Conservation (phyloP, 352 stramenopile genomes). For the Nothophytophthora sp. region DNA sequence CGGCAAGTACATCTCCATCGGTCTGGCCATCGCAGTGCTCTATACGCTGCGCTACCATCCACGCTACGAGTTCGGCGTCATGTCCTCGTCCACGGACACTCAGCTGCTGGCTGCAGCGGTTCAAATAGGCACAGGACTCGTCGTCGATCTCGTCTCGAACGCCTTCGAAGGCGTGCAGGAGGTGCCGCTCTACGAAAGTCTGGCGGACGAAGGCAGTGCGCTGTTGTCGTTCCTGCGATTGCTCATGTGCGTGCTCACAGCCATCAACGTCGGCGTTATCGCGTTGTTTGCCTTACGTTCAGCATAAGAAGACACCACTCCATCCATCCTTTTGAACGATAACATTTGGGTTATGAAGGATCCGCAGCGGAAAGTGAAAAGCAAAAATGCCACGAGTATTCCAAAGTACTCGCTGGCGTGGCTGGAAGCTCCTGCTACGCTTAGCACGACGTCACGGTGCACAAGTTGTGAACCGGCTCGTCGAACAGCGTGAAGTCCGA, state of each 20-base stretch:
- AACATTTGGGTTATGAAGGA: too few relatives aligned
- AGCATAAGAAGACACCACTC: background rate
- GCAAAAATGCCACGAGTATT: too few relatives aligned
- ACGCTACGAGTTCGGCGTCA: slow-evolving; percentile 14
- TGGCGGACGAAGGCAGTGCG: slow-evolving; percentile 23
- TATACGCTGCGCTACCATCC: slow-evolving; percentile 22
- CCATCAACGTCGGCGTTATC: slow-evolving; percentile 28
- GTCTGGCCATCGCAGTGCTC: slow-evolving; percentile 20
- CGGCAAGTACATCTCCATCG: slow-evolving; percentile 47
- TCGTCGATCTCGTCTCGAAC: slow-evolving; percentile 32
- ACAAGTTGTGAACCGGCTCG: too few relatives aligned
- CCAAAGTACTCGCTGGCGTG: too few relatives aligned
- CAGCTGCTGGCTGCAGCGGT: slow-evolving; percentile 6
- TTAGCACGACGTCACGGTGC: too few relatives aligned
- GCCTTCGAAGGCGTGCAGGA: slow-evolving; percentile 40
- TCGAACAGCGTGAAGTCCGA: too few relatives aligned
- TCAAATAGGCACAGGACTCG: slow-evolving; percentile 16
- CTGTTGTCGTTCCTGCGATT: slow-evolving; percentile 24
- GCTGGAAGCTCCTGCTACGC: too few relatives aligned
- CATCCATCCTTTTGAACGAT: too few relatives aligned
- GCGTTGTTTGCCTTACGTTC: slow-evolving; percentile 8
- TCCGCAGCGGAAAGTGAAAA: too few relatives aligned
- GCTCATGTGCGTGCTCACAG: slow-evolving; percentile 23
- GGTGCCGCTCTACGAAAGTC: slow-evolving; percentile 38
- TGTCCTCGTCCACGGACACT: slow-evolving; percentile 5